These are phyloP conservation scores for Sclerotiophoma versabilis DNA, from an alignment of 2,329 filamentous ascomycete genomes.

Conservation along the genomic window DNA sequence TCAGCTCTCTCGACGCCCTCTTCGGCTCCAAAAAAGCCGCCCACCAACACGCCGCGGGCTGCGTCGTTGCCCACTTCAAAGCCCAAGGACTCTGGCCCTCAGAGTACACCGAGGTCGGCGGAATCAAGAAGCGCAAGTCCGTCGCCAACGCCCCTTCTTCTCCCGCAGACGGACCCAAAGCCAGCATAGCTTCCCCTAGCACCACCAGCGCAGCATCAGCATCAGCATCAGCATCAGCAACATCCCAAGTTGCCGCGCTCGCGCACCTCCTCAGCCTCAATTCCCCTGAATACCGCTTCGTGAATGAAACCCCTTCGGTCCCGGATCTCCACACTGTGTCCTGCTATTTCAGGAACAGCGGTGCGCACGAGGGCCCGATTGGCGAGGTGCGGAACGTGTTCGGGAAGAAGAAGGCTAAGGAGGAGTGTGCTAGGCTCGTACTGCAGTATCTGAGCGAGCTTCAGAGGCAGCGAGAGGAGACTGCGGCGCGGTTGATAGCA, in stretches of 20 bases:
- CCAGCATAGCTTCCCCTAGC: neutral
- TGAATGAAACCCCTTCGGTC: constrained; percentile 1
- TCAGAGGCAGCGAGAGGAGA: constrained; percentile 11
- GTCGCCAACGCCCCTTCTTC: neutral
- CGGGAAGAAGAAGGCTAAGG: constrained; percentile 59
- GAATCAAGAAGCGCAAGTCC: constrained; percentile 43
- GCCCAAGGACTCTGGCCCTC: constrained; percentile 41
- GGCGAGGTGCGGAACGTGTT: constrained; percentile 53
- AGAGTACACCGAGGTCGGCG: constrained; percentile 25
- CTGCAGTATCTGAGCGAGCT: constrained; percentile 50
- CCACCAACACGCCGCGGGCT: constrained; percentile 50
- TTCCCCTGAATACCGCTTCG: constrained; percentile 32
- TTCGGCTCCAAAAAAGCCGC: constrained; percentile 53
- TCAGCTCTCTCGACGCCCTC: constrained; percentile 44
- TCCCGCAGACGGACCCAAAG: neutral
- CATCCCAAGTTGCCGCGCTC: constrained; percentile 29
- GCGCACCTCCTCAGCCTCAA: constrained; percentile 29
- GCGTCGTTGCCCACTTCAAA: constrained; percentile 53
- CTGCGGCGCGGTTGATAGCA: constrained; percentile 20
- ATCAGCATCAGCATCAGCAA: no score
- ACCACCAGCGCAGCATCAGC: neutral
- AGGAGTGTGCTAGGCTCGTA: constrained; percentile 55
- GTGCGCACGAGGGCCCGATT: constrained; percentile 40
- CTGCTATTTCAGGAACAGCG: constrained; percentile 43
- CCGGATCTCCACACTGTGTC: constrained; percentile 45